Percentiles rank a stretch among this genome's conserved stretches.
These are phyloP conservation scores for Lasiodiplodia theobromae DNA, from an alignment of 2,329 filamentous ascomycete species.

Conservation along the genomic window DNA sequence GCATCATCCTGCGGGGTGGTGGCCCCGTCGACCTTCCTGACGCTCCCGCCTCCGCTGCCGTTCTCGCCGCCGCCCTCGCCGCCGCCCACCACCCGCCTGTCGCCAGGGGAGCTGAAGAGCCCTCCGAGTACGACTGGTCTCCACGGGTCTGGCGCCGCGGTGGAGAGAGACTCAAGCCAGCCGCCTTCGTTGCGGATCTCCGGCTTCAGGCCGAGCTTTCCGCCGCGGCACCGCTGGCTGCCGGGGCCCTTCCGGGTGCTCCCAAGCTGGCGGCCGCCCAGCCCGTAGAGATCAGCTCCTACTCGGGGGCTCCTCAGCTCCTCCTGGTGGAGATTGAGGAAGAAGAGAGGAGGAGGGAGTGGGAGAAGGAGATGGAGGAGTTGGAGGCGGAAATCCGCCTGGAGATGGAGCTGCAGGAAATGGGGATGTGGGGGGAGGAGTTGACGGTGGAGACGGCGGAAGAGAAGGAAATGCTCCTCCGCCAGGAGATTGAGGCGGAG, in stretches of 20 bases:
- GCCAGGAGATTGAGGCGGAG: constrained; percentile 23
- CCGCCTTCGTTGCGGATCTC: constrained; percentile 9
- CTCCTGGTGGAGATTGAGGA: background rate
- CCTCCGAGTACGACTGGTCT: constrained; percentile 18
- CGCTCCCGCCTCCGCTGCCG: background rate
- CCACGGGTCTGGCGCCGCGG: constrained; percentile 16
- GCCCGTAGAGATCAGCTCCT: constrained; percentile 6
- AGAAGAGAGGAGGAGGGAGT: constrained; percentile 3
- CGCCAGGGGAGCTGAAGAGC: background rate
- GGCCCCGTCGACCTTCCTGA: constrained; percentile 14
- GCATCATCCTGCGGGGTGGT: constrained; percentile 21
- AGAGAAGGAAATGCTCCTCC: constrained; percentile 8
- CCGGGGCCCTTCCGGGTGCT: constrained; percentile 1
- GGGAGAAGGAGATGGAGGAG: constrained; percentile 20
- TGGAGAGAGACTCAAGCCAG: background rate
- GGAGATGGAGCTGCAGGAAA: constrained; percentile 18
- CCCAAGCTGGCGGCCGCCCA: constrained; percentile 13
- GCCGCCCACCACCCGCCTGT: background rate
- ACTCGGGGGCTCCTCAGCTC: constrained; percentile 6
- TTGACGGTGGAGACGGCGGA: constrained; percentile 12
- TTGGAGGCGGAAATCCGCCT: constrained; percentile 19
- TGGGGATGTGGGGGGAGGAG: background rate
- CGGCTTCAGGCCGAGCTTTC: background rate
- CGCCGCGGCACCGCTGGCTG: background rate
- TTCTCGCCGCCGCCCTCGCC: background rate